Base-by-base conservation (phyloP, 208 protist species). In the Trypanosoma mega region DNA sequence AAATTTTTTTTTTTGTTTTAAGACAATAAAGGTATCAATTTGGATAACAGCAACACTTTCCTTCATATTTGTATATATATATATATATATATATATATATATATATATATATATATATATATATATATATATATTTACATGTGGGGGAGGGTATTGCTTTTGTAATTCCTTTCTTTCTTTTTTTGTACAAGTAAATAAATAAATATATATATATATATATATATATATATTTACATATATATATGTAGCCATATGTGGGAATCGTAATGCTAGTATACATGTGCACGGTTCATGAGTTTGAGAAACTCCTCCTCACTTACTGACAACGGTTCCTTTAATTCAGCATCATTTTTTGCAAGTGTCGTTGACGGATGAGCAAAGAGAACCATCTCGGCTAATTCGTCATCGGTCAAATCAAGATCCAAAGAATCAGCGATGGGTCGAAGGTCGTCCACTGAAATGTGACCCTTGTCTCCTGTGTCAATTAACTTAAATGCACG, bases 381-480 rank as follows among this genome's bases (percentile, higher is more conserved):
- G 12, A 97, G 82, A 55, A 99, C 94, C 97, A 99, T 99, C 61
- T 97, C 95, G 44, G 88, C 67, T 33, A 99, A 73, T 70, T 99
- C 97, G 20, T 98, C 97, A 63, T 99, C 98, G 23, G 96, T 93
- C 53, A 99, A 60, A 57, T 97, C 77, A 68, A 98, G 87, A 16
- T 94, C 81, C 26, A 98, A 60, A 7, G 93, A 88, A 48, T 93
- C 63, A 14, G 94, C 74, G 30, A 98, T 96, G 11, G 76, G 47
- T 51, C 96, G 96, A 6, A 99, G 79, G 64, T 99, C 98, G 31
- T 97, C 88, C 20, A 99, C 85, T 14, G 78, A 70, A 46, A 98
- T 98, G 58, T 90, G 91, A 3, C 91, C 93, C 53, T 96, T 92
- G 64, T 96, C 92, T 24, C 85, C 90, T 50, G 92, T 80, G 59